Percentiles rank a stretch among this genome's conserved stretches.
These are phyloP conservation scores for Alternaria postmessia DNA, from an alignment of 2,329 filamentous ascomycete genomes.

Conservation along the genomic window DNA sequence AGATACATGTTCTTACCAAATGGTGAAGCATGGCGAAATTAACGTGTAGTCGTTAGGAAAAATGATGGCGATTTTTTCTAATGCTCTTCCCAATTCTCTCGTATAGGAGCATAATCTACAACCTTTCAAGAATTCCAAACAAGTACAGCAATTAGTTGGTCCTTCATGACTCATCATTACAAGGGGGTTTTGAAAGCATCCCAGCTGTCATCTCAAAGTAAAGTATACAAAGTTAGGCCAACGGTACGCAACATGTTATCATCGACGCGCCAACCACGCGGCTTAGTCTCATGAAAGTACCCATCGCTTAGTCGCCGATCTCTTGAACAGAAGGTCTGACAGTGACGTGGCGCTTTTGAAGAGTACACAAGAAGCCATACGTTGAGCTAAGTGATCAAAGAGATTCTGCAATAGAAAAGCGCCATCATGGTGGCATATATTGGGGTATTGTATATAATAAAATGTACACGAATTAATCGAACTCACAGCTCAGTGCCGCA, in stretches of 20 bases:
- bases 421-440: slow-evolving; percentile 2
- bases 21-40: background rate
- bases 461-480: slow-evolving; percentile 1
- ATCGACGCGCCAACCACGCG: too few relatives aligned
- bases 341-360: accelerated
- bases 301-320: too few relatives aligned
- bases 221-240: too few relatives aligned
- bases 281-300: too few relatives aligned
- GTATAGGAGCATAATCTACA: background rate
- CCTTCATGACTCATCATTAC: too few relatives aligned
- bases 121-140: background rate
- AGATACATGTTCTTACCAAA: background rate
- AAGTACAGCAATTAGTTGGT: background rate
- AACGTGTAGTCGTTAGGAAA: background rate
- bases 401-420: background rate
- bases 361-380: background rate
- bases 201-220: too few relatives aligned
- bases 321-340: too few relatives aligned
- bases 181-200: too few relatives aligned
- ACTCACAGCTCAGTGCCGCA: background rate
- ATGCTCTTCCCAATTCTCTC: background rate
- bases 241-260: too few relatives aligned
- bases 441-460: slow-evolving; percentile 7
- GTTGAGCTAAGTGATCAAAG: background rate
- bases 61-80: background rate